Evolutionary conservation across 2,329 filamentous ascomycete genomes (phyloP), one percentile per base, ranked within the genome.

Genomic region (Fusarium sp.): DNA sequence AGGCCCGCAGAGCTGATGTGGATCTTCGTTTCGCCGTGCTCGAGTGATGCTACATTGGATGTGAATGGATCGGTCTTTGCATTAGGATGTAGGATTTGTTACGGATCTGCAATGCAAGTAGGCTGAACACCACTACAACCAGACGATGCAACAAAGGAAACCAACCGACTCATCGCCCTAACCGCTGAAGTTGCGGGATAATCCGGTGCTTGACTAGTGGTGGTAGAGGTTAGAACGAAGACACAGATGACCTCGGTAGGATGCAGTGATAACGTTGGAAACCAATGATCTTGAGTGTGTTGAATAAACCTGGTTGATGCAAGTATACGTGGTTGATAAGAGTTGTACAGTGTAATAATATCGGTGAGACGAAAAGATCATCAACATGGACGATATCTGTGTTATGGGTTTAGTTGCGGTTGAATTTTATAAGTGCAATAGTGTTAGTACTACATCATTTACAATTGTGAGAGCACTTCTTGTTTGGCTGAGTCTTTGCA

Each of bases 1-100:
- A 65, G 34, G 25, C 50, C 39, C 39, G 43, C 24, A 43, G 53
- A 64, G 44, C 39, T 49, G 41, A 45, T 55, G 62, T 65, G 62
- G 62, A 54, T 48, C 46, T 64, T 49, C 35, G 58, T 39, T 43
- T 63, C 38, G 35, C 25, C 45, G 56, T 53, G 52, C 44, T 58
- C 39, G 22, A 19, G 40, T 39, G 31, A 26, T 28, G 58, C 40
- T 53, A 40, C 53, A 65, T 19, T 19, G 19, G 19, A 19, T 58
- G 51, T 61, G 51, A 64, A 64, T 32, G 31, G 47, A 36, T 39
- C n/a, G 36, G 43, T 57, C 22, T 35, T 43, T 34, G 26, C 41
- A 11, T 12, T 25, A 38, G 13, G 11, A 47, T 13, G 24, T 19
- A 26, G 10, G 40, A 43, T 36, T 38, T 25, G 31, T 46, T 26